Evolutionary conservation across 345 rosid species (phyloP).

Genomic region (Populus pruinosa): DNA sequence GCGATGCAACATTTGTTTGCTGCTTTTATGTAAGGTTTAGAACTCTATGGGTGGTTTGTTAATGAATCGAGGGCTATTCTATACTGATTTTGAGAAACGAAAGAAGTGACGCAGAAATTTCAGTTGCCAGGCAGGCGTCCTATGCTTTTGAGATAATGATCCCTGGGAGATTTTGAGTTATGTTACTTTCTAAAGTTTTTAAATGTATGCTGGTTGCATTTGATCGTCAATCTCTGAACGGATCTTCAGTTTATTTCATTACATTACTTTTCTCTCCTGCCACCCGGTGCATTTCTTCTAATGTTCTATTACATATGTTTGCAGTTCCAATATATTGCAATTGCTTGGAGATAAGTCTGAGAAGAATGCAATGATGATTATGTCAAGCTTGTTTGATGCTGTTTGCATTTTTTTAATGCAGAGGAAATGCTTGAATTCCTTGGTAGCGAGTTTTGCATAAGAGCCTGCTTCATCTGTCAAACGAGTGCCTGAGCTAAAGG

Average conservation of each 20-base stretch:
- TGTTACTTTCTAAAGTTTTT: neutral
- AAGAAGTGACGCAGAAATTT: neutral
- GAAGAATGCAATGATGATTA: neutral
- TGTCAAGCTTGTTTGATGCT: conserved; percentile 15
- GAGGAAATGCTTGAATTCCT: conserved; percentile 15
- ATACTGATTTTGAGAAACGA: neutral
- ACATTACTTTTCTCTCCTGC: neutral
- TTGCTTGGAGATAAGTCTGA: neutral
- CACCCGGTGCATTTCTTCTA: neutral
- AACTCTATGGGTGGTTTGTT: neutral
- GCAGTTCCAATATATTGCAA: neutral
- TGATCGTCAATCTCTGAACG: neutral
- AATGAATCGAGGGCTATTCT: neutral
- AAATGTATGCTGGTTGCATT: neutral
- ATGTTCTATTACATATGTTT: neutral
- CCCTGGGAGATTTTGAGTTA: too few species aligned
- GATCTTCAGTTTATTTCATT: neutral
- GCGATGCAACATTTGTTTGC: neutral
- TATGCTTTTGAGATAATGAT: neutral
- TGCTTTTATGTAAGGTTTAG: neutral
- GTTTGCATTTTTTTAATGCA: conserved; percentile 14
- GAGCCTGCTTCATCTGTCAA: neutral
- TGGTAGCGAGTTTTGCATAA: conserved; percentile 5
- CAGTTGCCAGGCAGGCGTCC: neutral
- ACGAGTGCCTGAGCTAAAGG: conserved; percentile 18